These are phyloP conservation scores for Kodamaea lidongshanica DNA, from an alignment of 805 yeast genomes.

Conservation along the genomic window DNA sequence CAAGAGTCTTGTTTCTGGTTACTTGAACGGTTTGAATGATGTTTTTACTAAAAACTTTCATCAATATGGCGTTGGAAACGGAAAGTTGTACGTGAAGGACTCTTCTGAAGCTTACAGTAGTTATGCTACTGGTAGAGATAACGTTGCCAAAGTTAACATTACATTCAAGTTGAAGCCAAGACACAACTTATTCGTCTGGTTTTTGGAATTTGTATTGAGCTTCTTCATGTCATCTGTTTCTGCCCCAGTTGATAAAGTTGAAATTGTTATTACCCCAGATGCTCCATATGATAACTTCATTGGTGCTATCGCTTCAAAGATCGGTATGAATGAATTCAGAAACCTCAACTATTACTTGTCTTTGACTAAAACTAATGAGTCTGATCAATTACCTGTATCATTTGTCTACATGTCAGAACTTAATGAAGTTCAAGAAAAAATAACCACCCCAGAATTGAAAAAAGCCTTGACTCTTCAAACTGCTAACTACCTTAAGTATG, in stretches of 20 bases:
- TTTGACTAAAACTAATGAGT: slow-evolving; percentile 75
- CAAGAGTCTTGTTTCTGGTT: slow-evolving; percentile 44
- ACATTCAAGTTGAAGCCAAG: slow-evolving; percentile 67
- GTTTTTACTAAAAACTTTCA: slow-evolving; percentile 63
- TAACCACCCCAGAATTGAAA: slow-evolving; percentile 44
- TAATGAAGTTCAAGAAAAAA: slow-evolving; percentile 67
- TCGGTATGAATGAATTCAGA: slow-evolving; percentile 71
- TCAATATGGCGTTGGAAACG: slow-evolving; percentile 60
- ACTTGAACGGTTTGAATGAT: slow-evolving; percentile 45
- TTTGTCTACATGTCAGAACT: slow-evolving; percentile 88
- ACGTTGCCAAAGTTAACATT: slow-evolving; percentile 57
- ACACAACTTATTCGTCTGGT: slow-evolving; percentile 67
- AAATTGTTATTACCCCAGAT: slow-evolving; percentile 50
- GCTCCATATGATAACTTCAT: slow-evolving; percentile 63
- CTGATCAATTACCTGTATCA: slow-evolving; percentile 59
- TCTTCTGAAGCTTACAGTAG: slow-evolving; percentile 56
- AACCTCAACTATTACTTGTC: slow-evolving; percentile 75
- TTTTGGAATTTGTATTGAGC: slow-evolving; percentile 57
- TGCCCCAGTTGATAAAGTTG: slow-evolving; percentile 55
- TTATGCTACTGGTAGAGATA: slow-evolving; percentile 85
- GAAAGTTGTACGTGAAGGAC: slow-evolving; percentile 51
- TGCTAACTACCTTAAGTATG: slow-evolving; percentile 49
- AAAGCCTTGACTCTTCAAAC: slow-evolving; percentile 37
- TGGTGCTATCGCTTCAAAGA: slow-evolving; percentile 79
- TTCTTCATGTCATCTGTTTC: slow-evolving; percentile 49